phyloP scores from a whole-genome alignment of 73 alveolate genomes.

The Tetrahymena thermophila region DNA sequence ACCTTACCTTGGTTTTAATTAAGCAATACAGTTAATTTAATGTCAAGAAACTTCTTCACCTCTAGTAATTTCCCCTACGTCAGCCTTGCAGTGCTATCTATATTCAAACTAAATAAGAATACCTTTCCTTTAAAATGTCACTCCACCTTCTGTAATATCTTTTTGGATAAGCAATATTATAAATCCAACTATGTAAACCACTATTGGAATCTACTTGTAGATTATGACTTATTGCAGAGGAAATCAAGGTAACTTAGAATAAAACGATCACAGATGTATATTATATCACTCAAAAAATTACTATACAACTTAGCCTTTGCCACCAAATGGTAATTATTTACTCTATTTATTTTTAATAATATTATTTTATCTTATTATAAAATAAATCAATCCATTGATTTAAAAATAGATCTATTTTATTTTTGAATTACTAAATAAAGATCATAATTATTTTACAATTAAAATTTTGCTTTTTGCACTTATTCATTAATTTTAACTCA shows the following conservation, averaged over 20 bases:
- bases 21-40: neutral
- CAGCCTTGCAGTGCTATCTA: neutral
- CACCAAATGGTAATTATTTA: neutral
- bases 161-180: neutral
- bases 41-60: neutral
- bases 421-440: neutral
- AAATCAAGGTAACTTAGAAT: neutral
- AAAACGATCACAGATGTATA: neutral
- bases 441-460: too few relatives aligned
- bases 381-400: too few relatives aligned
- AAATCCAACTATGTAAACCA: neutral
- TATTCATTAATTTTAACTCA: too few relatives aligned
- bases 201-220: neutral
- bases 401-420: too few relatives aligned
- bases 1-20: neutral
- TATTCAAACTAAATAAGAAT: neutral
- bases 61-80: neutral
- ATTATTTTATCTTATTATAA: too few relatives aligned
- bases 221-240: neutral
- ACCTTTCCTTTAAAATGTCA: neutral
- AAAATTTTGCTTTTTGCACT: too few relatives aligned
- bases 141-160: neutral
- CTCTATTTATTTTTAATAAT: neutral
- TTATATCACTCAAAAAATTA: neutral
- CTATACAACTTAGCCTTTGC: neutral